Conservation (phyloP, 352 stramenopile genomes). For the Thalassiosira mediterranea region DNA sequence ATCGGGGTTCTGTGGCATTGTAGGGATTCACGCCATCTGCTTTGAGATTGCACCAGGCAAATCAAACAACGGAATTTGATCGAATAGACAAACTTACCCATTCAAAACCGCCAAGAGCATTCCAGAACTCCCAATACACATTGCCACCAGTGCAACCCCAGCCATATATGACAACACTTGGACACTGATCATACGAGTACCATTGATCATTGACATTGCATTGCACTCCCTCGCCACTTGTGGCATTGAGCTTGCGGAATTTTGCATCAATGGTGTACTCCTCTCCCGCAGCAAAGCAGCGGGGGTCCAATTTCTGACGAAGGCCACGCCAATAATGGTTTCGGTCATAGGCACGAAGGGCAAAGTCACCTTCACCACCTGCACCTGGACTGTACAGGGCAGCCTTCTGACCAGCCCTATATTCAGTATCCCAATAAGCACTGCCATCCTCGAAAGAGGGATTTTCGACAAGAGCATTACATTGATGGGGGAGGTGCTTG, state of each 20-base stretch:
- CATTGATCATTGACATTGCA: slow-evolving; percentile 49
- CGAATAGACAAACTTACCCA: slow-evolving; percentile 22
- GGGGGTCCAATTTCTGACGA: slow-evolving; percentile 42
- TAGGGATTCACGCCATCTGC: no score
- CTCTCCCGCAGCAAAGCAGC: slow-evolving; percentile 45
- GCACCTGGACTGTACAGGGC: slow-evolving; percentile 33
- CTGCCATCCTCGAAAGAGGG: slow-evolving; percentile 38
- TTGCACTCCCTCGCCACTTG: slow-evolving; percentile 28
- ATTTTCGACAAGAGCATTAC: slow-evolving; percentile 48
- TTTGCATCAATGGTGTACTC: slow-evolving; percentile 56
- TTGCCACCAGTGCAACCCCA: slow-evolving; percentile 24
- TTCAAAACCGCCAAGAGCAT: slow-evolving; percentile 26
- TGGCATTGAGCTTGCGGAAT: slow-evolving; percentile 50
- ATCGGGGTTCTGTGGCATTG: slow-evolving; percentile 22
- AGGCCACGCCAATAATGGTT: slow-evolving; percentile 42
- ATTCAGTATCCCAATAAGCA: slow-evolving; percentile 43
- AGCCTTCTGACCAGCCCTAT: slow-evolving; percentile 22
- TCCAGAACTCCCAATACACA: slow-evolving; percentile 55
- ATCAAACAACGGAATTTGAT: no score
- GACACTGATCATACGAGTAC: slow-evolving; percentile 22
- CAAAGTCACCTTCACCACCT: slow-evolving; percentile 36
- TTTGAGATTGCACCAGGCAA: no score
- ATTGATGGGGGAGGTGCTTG: slow-evolving; percentile 34
- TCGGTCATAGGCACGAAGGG: slow-evolving; percentile 44
- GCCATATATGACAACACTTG: slow-evolving; percentile 47